phyloP scores from a whole-genome alignment of 139 green algal species.

The Eudorina sp. region DNA sequence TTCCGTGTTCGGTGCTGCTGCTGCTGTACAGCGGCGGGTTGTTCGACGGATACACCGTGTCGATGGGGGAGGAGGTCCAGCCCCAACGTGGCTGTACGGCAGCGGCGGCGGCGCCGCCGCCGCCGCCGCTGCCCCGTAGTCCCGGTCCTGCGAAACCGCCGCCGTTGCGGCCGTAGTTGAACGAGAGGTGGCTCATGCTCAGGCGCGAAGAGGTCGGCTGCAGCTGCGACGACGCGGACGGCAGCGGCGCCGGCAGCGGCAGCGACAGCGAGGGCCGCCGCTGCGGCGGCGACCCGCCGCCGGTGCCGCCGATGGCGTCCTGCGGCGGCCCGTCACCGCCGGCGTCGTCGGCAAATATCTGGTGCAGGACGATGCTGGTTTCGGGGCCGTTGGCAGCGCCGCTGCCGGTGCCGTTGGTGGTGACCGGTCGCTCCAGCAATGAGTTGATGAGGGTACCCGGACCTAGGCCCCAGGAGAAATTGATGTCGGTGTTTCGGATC shows the following conservation, averaged over 20 bases:
- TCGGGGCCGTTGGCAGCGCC: not conserved
- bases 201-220: not conserved
- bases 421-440: constrained; percentile 1
- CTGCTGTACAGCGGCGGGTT: not conserved
- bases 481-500: constrained; percentile 3
- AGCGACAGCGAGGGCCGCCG: not conserved
- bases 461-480: constrained; percentile 41
- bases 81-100: not conserved
- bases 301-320: not conserved
- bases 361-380: too few species aligned
- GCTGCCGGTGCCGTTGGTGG: not conserved
- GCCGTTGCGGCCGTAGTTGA: not conserved
- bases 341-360: too few species aligned
- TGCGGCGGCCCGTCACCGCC: not conserved
- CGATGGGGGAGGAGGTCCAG: not conserved
- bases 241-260: not conserved
- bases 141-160: not conserved
- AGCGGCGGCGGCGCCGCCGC: not conserved
- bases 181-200: not conserved
- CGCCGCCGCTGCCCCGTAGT: not conserved
- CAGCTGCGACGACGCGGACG: not conserved
- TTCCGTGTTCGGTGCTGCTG: not conserved
- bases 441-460: constrained; percentile 26
- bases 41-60: not conserved
- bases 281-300: not conserved